These are phyloP conservation scores for Calonectria pauciramosa DNA, from an alignment of 2,329 filamentous ascomycete species.

Conservation along the genomic window DNA sequence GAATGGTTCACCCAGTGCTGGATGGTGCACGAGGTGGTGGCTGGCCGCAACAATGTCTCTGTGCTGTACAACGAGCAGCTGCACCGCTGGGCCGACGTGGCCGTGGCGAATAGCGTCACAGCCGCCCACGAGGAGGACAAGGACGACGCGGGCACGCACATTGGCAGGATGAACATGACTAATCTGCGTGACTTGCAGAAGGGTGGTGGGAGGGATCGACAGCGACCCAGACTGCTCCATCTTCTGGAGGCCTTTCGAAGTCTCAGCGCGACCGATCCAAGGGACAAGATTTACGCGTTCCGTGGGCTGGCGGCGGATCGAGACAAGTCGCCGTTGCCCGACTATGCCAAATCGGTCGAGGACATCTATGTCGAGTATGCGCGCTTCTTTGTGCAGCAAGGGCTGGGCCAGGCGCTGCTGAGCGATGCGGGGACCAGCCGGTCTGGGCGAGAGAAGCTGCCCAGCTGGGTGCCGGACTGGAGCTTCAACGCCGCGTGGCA, in stretches of 20 bases:
- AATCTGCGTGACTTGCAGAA: conserved; percentile 17
- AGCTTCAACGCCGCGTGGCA: conserved; percentile 17
- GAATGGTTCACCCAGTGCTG: conserved; percentile 22
- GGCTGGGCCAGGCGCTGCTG: conserved; percentile 8
- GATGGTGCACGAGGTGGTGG: conserved; percentile 26
- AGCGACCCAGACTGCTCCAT: conserved; percentile 4
- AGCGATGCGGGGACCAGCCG: conserved; percentile 16
- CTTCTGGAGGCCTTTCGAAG: conserved; percentile 6
- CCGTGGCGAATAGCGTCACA: conserved; percentile 17
- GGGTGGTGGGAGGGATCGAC: neutral
- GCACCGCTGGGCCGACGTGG: conserved; percentile 17
- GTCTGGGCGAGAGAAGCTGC: conserved; percentile 1
- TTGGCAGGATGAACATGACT: conserved; percentile 18
- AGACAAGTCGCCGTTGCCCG: conserved; percentile 13
- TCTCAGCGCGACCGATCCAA: conserved; percentile 21
- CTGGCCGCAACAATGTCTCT: conserved; percentile 8
- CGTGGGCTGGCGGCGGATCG: conserved; percentile 21
- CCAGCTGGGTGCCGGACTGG: conserved; percentile 28
- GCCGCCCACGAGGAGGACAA: conserved; percentile 18
- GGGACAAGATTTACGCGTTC: conserved; percentile 29
- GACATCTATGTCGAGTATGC: conserved; percentile 21
- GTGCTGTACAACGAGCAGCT: conserved; percentile 16
- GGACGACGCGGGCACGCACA: neutral
- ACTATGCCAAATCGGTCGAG: conserved; percentile 22
- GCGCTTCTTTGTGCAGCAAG: conserved; percentile 18